Conservation (phyloP, 495 filamentous ascomycete genomes). For the Penicillium odoratum region DNA sequence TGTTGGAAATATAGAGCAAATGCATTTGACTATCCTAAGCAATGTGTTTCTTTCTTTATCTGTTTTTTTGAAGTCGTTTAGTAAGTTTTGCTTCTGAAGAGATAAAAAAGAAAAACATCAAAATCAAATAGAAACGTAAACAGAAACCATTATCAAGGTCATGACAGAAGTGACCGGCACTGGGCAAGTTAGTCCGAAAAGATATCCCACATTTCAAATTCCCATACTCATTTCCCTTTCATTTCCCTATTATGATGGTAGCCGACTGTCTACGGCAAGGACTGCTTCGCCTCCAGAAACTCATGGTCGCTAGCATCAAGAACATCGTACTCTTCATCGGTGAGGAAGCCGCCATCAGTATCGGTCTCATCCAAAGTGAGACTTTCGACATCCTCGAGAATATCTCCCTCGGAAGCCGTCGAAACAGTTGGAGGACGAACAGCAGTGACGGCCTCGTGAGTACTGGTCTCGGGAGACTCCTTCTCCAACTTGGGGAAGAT, state of each 20-base stretch:
- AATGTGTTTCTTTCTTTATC: conserved; percentile 1
- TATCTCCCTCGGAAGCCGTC: conserved; percentile 50
- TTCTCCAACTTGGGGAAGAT: conserved; percentile 97
- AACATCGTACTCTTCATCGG: conserved; percentile 97
- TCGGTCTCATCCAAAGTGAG: conserved; percentile 61
- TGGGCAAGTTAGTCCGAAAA: conserved; percentile 12
- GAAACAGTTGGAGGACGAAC: conserved; percentile 32
- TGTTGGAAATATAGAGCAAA: not conserved
- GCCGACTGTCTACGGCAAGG: conserved; percentile 21
- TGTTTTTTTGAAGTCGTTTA: conserved; percentile 6
- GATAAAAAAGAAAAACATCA: not conserved
- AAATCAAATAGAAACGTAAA: conserved; percentile 9
- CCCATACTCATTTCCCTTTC: conserved; percentile 11
- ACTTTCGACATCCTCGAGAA: conserved; percentile 68
- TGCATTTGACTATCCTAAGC: conserved; percentile 10
- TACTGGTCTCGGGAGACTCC: conserved; percentile 82
- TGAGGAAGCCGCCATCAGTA: conserved; percentile 71
- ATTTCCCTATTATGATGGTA: conserved; percentile 9
- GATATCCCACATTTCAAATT: conserved; percentile 23
- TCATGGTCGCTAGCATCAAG: conserved; percentile 96
- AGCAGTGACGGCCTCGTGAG: conserved; percentile 57
- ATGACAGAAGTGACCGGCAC: conserved; percentile 19
- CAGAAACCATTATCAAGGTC: conserved; percentile 15
- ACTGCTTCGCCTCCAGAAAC: conserved; percentile 51
- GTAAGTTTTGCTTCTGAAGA: not conserved